A percentile compares a stretch with the other conserved stretches of the same genome.
phyloP scores from a whole-genome alignment of 78 protist species.

The Planoprotostelium fungivorum region DNA sequence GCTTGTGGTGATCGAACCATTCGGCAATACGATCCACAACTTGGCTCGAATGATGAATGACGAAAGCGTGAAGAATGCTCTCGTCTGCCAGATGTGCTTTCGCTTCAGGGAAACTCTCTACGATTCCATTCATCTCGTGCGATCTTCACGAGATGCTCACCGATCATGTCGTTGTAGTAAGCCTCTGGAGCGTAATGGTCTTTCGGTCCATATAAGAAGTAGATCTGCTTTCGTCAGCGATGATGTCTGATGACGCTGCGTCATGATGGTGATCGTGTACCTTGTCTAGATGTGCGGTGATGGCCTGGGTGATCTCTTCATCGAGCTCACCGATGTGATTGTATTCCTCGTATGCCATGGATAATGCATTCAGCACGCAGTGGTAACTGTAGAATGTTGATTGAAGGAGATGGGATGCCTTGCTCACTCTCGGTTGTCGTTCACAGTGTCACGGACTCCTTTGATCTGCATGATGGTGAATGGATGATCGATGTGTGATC shows the following conservation, averaged over 20 bases:
- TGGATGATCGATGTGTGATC: no score
- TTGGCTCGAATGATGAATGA: not conserved
- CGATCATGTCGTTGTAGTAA: not conserved
- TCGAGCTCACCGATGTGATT: not conserved
- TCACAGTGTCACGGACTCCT: no score
- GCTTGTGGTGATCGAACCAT: not conserved
- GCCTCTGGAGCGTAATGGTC: not conserved
- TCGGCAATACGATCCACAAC: not conserved
- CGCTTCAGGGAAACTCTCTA: not conserved
- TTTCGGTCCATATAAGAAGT: not conserved
- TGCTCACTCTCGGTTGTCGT: no score
- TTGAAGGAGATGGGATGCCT: no score
- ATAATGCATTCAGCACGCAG: not conserved
- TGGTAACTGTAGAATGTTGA: not conserved
- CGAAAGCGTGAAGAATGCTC: not conserved
- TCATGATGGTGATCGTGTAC: not conserved
- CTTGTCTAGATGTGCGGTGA: not conserved
- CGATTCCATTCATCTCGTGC: not conserved
- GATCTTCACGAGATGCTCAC: not conserved
- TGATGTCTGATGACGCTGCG: not conserved
- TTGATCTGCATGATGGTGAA: no score
- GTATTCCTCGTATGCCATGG: not conserved
- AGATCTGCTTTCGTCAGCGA: not conserved
- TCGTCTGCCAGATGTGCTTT: not conserved
- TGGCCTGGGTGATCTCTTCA: not conserved